Percentiles rank a stretch among this genome's conserved stretches.
Evolutionary conservation across 169 alveolate genomes (phyloP).

Genomic region (Plasmodium blacklocki): DNA sequence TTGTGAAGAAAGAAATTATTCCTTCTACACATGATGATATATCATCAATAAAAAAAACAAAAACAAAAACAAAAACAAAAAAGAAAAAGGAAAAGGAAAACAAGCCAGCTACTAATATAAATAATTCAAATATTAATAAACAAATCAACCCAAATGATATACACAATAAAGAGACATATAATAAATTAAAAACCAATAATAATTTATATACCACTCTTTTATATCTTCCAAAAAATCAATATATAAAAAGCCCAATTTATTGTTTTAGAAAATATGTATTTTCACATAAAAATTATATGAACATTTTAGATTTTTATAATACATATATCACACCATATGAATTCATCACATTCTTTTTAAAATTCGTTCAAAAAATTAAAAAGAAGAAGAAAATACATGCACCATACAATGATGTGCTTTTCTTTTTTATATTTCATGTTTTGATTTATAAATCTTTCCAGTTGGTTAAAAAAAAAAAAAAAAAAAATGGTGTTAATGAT

Average conservation of each 20-base stretch:
- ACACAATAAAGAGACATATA: too few species aligned
- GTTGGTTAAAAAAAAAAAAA: constrained; percentile 20
- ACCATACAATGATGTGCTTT: constrained; percentile 36
- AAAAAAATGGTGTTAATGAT: neutral
- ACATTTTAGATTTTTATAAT: constrained; percentile 31
- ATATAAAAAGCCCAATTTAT: constrained; percentile 19
- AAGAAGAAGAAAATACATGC: constrained; percentile 27
- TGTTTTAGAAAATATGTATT: constrained; percentile 12
- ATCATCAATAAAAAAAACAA: too few species aligned
- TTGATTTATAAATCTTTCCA: constrained; percentile 28
- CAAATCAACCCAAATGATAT: too few species aligned
- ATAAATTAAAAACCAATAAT: too few species aligned
- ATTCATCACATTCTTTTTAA: constrained; percentile 42
- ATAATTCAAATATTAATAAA: too few species aligned
- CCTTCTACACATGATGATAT: too few species aligned
- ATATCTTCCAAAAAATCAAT: neutral
- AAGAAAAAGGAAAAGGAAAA: too few species aligned
- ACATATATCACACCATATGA: constrained; percentile 59
- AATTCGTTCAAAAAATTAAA: constrained; percentile 32
- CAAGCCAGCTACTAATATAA: too few species aligned
- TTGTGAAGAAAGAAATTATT: too few species aligned
- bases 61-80: too few species aligned
- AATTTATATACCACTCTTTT: too few species aligned
- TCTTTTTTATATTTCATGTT: constrained; percentile 50
- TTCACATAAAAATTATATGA: constrained; percentile 59